Conservation (phyloP, 2,329 filamentous ascomycete species). For the Apiospora marii region DNA sequence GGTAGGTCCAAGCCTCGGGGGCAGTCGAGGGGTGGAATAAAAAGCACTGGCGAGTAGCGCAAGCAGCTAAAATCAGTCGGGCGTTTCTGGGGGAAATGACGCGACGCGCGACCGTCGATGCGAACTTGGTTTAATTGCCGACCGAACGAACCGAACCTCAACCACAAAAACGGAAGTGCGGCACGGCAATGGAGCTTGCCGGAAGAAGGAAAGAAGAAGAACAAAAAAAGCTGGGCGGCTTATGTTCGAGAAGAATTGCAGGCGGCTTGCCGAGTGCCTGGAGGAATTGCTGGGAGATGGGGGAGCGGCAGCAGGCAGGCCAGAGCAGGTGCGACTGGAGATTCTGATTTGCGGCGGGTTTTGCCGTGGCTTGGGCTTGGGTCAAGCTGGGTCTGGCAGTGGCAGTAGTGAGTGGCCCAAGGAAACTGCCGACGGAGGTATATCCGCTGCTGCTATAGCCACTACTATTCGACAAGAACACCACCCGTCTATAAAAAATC, state of each 20-base stretch:
- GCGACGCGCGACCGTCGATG: slow-evolving; percentile 12
- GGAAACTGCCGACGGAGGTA: slow-evolving; percentile 20
- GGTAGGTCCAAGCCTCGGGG: slow-evolving; percentile 6
- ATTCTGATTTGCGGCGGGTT: slow-evolving; percentile 21
- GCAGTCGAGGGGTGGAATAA: background rate
- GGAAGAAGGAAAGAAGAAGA: background rate
- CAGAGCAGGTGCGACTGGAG: slow-evolving; percentile 4
- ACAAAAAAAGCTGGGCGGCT: background rate
- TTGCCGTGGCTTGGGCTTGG: slow-evolving; percentile 1
- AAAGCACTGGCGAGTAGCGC: slow-evolving; percentile 7
- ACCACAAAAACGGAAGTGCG: background rate
- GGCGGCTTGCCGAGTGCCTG: background rate
- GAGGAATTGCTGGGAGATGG: background rate
- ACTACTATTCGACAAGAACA: slow-evolving; percentile 9
- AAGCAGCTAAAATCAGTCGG: slow-evolving; percentile 3
- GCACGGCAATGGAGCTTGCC: slow-evolving; percentile 12
- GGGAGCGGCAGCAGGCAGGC: background rate
- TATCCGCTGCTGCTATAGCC: slow-evolving; percentile 12
- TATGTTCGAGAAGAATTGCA: slow-evolving; percentile 2
- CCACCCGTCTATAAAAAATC: background rate
- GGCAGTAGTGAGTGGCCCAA: background rate
- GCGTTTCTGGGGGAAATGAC: slow-evolving; percentile 1
- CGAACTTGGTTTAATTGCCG: background rate
- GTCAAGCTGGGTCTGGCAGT: background rate
- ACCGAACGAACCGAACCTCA: slow-evolving; percentile 1